Evolutionary conservation across 225 moss, liverwort and hornwort genomes (phyloP).

Genomic region (Sphagnum contortum): DNA sequence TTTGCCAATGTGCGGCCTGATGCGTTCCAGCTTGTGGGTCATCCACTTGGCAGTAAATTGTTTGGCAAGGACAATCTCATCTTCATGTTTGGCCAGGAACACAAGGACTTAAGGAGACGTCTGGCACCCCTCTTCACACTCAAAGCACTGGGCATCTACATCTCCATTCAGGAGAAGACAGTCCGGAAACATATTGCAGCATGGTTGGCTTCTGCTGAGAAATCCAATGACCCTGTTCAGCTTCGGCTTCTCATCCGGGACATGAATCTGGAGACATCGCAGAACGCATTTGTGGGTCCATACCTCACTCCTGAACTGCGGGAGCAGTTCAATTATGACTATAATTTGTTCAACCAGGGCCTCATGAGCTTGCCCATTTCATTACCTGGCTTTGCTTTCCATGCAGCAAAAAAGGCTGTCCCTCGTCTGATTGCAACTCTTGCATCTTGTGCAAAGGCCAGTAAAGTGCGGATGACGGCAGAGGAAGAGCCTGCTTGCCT

Average conservation of each 20-base stretch:
- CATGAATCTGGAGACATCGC: slow-evolving; percentile 85
- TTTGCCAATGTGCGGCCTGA: slow-evolving; percentile 69
- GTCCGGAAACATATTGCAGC: slow-evolving; percentile 49
- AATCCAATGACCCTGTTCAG: slow-evolving; percentile 22
- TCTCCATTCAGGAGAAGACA: slow-evolving; percentile 67
- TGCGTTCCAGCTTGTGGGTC: slow-evolving; percentile 74
- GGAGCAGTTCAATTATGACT: slow-evolving; percentile 31
- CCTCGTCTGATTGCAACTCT: slow-evolving; percentile 45
- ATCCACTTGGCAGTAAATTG: slow-evolving; percentile 76
- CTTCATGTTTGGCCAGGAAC: slow-evolving; percentile 82
- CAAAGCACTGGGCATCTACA: slow-evolving; percentile 73
- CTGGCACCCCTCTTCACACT: slow-evolving; percentile 79
- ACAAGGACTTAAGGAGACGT: slow-evolving; percentile 69
- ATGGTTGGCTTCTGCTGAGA: slow-evolving; percentile 41
- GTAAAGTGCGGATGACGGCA: slow-evolving; percentile 51
- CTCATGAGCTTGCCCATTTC: slow-evolving; percentile 63
- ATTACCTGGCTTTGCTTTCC: slow-evolving; percentile 70
- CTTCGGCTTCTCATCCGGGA: slow-evolving; percentile 59
- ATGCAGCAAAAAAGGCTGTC: slow-evolving; percentile 56
- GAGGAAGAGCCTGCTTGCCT: slow-evolving; percentile 74
- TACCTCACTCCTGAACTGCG: slow-evolving; percentile 51
- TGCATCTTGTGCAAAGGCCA: slow-evolving; percentile 36
- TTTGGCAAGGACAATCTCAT: slow-evolving; percentile 86
- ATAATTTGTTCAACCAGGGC: slow-evolving; percentile 72
- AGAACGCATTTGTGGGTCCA: slow-evolving; percentile 78